Base-by-base conservation (phyloP, 345 rosid species). In the Gossypium australe region DNA sequence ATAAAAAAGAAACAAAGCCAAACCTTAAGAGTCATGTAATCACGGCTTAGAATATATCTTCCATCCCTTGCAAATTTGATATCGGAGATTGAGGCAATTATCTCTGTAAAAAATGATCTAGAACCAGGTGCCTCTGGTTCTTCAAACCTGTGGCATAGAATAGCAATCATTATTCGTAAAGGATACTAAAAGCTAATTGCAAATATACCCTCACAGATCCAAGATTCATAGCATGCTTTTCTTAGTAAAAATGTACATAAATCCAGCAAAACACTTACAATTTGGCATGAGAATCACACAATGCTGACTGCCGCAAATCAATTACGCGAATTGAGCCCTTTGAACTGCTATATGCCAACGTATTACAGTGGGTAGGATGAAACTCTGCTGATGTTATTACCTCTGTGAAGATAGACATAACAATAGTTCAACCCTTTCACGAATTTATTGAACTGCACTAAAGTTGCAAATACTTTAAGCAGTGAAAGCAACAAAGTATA, bases 381-480 rank as follows among this genome's bases (percentile, higher is more conserved):
- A 95, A 95, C 71, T 95, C 98, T 25, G 99, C 98, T 82, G 97
- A 93, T 78, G 99, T 95, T 72, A 93, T 93, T 79, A 95, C 99
- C 97, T 95, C 99, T 95, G 97, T 85, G 74, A 72, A 44, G 74
- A 82, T n/a, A 25, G 61, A 82, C 27, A 65, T 27, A 62, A 25
- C 49, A 59, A 34, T 43, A 38, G 55, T 70, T 47, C 57, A 75
- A 58, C 62, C 62, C 34, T 18, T 68, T 58, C 8, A 7, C 8
- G 10, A 60, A 41, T 22, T 45, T 49, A 49, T 2, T 68, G 11
- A 24, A 8, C 58, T 49, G 72, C 72, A 25, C 72, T 49, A 10
- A 13, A 13, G 66, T 4, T 8, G 14, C 53, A 71, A 71, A 56
- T 55, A 55, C 12, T 16, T 2, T 18, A 45, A 53, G 9, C 24